These are phyloP conservation scores for Cystoisospora suis DNA, from an alignment of 169 alveolate genomes.

Conservation along the genomic window DNA sequence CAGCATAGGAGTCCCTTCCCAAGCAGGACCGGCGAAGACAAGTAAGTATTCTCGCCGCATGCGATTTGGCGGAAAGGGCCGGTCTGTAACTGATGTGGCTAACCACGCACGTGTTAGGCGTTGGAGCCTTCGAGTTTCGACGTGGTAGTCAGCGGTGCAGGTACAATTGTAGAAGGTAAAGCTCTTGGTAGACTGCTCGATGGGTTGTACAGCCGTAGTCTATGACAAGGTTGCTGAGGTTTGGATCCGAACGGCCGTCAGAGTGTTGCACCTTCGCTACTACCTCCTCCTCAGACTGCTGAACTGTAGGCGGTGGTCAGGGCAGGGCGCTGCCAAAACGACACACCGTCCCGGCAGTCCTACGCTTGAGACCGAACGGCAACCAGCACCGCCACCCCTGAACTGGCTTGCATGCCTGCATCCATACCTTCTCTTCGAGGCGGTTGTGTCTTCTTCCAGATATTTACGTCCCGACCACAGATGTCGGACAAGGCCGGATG, in stretches of 20 bases:
- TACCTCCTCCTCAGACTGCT: too few relatives aligned
- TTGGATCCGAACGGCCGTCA: too few relatives aligned
- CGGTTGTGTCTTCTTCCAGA: not conserved
- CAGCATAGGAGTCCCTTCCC: not conserved
- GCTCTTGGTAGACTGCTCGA: not conserved
- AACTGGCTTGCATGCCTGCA: not conserved
- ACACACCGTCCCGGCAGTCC: too few relatives aligned
- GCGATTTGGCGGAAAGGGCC: too few relatives aligned
- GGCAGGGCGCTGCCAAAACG: not conserved
- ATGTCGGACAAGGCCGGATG: too few relatives aligned
- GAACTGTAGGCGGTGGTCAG: too few relatives aligned
- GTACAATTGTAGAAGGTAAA: not conserved
- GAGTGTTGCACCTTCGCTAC: too few relatives aligned
- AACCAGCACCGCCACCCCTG: not conserved
- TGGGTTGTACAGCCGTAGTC: too few relatives aligned
- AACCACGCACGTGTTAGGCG: not conserved
- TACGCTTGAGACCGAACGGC: not conserved
- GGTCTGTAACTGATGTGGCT: not conserved
- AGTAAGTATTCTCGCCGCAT: too few relatives aligned
- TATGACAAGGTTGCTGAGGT: too few relatives aligned
- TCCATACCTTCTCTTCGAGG: not conserved
- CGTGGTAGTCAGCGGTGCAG: not conserved
- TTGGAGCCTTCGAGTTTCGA: not conserved
- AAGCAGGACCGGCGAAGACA: not conserved
- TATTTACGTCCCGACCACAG: not conserved